These are phyloP conservation scores for Penicillium hesseltinei DNA, from an alignment of 2,329 filamentous ascomycete genomes.

Conservation along the genomic window DNA sequence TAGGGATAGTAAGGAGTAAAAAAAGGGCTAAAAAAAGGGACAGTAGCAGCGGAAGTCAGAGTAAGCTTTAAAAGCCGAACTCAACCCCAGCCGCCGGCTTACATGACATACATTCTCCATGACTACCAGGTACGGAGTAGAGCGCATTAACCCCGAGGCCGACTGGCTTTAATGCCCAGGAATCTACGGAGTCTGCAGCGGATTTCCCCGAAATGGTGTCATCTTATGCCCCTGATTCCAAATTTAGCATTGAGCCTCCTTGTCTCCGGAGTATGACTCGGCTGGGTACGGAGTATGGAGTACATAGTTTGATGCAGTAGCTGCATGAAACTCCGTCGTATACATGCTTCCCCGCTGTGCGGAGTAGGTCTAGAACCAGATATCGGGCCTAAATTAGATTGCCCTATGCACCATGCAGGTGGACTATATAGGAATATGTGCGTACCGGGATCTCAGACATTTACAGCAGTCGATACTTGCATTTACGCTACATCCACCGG, in stretches of 20 bases:
- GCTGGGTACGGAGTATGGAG: background rate
- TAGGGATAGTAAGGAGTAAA: background rate
- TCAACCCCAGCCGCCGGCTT: no score
- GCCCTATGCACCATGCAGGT: background rate
- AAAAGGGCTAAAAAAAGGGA: background rate
- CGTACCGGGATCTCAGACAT: background rate
- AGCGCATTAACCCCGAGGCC: background rate
- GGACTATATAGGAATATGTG: background rate
- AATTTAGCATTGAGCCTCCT: slow-evolving; percentile 1
- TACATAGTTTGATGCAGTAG: background rate
- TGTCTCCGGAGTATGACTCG: background rate
- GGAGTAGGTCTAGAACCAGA: background rate
- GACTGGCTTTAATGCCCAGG: background rate
- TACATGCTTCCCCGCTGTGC: background rate
- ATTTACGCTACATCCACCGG: background rate
- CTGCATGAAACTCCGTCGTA: background rate
- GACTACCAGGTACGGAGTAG: background rate
- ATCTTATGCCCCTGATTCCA: background rate
- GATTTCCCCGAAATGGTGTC: background rate
- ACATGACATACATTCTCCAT: background rate
- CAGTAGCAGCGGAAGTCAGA: background rate
- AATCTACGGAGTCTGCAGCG: no score
- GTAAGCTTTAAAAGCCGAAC: background rate
- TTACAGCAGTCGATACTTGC: background rate
- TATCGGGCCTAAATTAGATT: background rate